Evolutionary conservation across 2,329 filamentous ascomycete genomes (phyloP), one percentile per base, ranked within the genome.

Genomic region (Fusarium metavorans): DNA sequence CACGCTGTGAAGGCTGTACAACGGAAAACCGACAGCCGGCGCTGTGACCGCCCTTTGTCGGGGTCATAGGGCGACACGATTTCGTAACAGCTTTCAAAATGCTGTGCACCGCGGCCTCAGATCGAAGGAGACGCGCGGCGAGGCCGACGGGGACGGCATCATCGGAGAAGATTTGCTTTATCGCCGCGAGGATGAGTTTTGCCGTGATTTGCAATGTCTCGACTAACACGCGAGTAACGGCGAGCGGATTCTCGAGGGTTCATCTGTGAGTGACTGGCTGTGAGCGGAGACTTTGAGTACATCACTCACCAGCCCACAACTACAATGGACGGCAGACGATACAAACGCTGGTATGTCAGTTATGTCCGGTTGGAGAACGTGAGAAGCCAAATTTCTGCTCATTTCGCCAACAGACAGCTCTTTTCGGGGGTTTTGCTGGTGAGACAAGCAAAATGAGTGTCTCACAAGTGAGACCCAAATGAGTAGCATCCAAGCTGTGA

Each of bases 11-110:
- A 6, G 48, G 14, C 27, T 61, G 27, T 52, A 52, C 27, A 13
- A 45, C 30, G 25, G 13, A 34, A 27, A 23, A 41, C 25, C 23
- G 23, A 27, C 11, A 41, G 16, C 20, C 37, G 41, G 23, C 32
- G 23, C 43, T 39, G 60, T 52, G 60, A 41, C 45, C 45, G 60
- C 48, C 48, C 59, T 35, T 62, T 27, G 34, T 37, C 39, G 10
- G 6, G 60, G 60, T 54, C 60, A 41, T 52, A 52, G 6, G 45
- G 45, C 18, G 35, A 25, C 25, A 35, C 34, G 32, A 63, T 63
- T 54, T 63, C 43, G 60, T 63, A 63, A 63, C 43, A 63, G 48
- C 25, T n/a, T 52, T 52, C 48, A 16, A 39, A 39, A 39, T 25
- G 37, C 11, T 59, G 25, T 32, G 57, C 57, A 43, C 37, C n/a